Evolutionary conservation across 2,329 filamentous ascomycete genomes (phyloP).

Genomic region (Monosporascus sp.): DNA sequence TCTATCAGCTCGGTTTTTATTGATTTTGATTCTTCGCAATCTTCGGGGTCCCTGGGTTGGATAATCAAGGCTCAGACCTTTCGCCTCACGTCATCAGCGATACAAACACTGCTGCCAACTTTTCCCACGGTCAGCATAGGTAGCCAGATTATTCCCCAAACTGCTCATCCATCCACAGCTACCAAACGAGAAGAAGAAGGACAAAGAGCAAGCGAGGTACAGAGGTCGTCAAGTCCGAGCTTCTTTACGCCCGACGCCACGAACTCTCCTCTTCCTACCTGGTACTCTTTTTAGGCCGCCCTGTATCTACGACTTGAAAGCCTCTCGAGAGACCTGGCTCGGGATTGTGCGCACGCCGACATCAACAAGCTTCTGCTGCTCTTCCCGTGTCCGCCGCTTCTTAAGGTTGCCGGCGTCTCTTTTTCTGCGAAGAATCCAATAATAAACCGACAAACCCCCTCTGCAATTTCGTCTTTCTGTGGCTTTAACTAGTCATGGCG

Average conservation of each 20-base stretch:
- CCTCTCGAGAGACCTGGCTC: too few relatives aligned
- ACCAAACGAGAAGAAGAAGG: too few relatives aligned
- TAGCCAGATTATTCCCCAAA: background rate
- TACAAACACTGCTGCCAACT: background rate
- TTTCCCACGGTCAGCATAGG: background rate
- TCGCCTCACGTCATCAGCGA: background rate
- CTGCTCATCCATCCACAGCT: background rate
- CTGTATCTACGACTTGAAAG: too few relatives aligned
- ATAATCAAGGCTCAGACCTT: background rate
- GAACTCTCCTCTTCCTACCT: too few relatives aligned
- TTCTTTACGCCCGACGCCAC: too few relatives aligned
- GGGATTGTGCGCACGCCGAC: too few relatives aligned
- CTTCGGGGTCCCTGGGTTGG: background rate
- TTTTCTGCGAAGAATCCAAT: background rate
- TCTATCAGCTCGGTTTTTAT: background rate
- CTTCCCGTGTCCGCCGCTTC: background rate
- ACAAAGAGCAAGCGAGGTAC: too few relatives aligned
- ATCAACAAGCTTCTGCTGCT: background rate
- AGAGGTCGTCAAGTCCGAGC: too few relatives aligned
- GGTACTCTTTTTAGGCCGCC: too few relatives aligned
- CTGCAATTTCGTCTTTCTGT: slow-evolving; percentile 45
- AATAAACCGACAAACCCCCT: slow-evolving; percentile 12
- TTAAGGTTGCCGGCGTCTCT: too few relatives aligned
- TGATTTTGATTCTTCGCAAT: background rate
- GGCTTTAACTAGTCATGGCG: slow-evolving; percentile 92